Evolutionary conservation across 306 rosid genomes (phyloP).

Genomic region (Myrica gale): DNA sequence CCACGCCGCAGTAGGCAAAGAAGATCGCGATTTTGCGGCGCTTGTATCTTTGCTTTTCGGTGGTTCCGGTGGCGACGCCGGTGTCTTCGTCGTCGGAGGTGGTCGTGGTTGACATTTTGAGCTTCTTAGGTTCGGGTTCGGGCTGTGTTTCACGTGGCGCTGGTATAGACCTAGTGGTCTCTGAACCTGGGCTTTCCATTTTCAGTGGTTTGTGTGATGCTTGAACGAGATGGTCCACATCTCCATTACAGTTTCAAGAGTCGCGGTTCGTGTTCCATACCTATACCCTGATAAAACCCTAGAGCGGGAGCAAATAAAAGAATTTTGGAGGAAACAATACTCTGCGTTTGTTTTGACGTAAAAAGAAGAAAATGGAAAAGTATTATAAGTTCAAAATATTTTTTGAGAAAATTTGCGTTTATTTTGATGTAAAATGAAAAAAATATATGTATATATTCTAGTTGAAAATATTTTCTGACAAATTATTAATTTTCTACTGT

Average conservation of each 20-base stretch:
- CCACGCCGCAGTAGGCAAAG: constrained; percentile 92
- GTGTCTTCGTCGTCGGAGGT: constrained; percentile 68
- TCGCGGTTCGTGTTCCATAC: not conserved
- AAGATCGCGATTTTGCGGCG: constrained; percentile 82
- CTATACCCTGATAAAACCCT: constrained; percentile 41
- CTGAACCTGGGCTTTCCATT: constrained; percentile 57
- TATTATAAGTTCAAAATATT: too few relatives aligned
- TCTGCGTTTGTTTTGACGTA: not conserved
- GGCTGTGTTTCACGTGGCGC: constrained; percentile 27
- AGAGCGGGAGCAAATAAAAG: not conserved
- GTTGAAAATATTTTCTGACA: too few relatives aligned
- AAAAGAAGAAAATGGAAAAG: too few relatives aligned
- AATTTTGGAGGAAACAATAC: not conserved
- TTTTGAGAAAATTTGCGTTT: not conserved
- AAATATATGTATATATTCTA: too few relatives aligned
- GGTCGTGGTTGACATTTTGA: constrained; percentile 78
- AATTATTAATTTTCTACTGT: too few relatives aligned
- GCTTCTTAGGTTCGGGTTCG: constrained; percentile 62
- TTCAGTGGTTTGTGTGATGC: constrained; percentile 34
- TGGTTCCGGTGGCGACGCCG: constrained; percentile 11
- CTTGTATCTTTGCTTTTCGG: constrained; percentile 59
- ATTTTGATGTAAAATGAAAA: too few relatives aligned
- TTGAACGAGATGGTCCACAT: constrained; percentile 4
- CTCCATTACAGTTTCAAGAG: constrained; percentile 21
- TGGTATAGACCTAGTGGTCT: constrained; percentile 35